phyloP scores from a whole-genome alignment of 2,329 filamentous ascomycete genomes.

The Torrubiellomyces zombiae region DNA sequence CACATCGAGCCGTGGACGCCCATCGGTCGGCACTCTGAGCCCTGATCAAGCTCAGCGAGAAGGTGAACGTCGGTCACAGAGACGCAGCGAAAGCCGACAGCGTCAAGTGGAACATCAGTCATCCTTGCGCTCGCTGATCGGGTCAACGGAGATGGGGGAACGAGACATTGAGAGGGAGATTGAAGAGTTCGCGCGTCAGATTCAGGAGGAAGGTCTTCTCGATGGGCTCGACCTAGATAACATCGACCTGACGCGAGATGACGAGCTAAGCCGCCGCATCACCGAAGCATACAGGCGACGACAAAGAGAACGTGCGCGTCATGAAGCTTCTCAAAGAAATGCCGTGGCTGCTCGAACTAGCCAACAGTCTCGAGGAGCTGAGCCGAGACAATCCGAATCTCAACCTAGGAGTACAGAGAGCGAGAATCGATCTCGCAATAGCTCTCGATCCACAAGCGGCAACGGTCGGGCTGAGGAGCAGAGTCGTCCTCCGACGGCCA shows the following conservation, averaged over 20 bases:
- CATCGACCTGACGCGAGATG: constrained; percentile 67
- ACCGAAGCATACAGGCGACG: constrained; percentile 72
- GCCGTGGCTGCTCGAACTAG: too few species aligned
- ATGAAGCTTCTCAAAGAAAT: constrained; percentile 16
- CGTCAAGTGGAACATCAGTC: constrained; percentile 75
- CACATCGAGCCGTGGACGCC: constrained; percentile 9
- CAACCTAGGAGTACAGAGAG: too few species aligned
- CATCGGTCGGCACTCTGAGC: too few species aligned
- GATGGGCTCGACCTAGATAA: constrained; percentile 83
- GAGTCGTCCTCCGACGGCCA: constrained; percentile 29
- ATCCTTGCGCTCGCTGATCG: constrained; percentile 71
- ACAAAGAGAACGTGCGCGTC: constrained; percentile 45
- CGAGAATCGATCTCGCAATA: constrained; percentile 20
- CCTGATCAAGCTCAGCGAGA: constrained; percentile 21
- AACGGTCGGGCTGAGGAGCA: constrained; percentile 27
- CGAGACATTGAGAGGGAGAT: constrained; percentile 77
- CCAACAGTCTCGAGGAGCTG: too few species aligned
- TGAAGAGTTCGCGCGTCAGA: constrained; percentile 76
- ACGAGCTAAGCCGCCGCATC: constrained; percentile 80
- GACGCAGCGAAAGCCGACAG: constrained; percentile 29
- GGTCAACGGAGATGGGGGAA: constrained; percentile 59
- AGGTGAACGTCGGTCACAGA: constrained; percentile 14
- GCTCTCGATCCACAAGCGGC: constrained; percentile 29
- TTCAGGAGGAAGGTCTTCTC: constrained; percentile 70
- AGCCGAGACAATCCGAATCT: too few species aligned